Conservation (phyloP, 192 early-diverging fungal species). For the Powellomyces hirtus region DNA sequence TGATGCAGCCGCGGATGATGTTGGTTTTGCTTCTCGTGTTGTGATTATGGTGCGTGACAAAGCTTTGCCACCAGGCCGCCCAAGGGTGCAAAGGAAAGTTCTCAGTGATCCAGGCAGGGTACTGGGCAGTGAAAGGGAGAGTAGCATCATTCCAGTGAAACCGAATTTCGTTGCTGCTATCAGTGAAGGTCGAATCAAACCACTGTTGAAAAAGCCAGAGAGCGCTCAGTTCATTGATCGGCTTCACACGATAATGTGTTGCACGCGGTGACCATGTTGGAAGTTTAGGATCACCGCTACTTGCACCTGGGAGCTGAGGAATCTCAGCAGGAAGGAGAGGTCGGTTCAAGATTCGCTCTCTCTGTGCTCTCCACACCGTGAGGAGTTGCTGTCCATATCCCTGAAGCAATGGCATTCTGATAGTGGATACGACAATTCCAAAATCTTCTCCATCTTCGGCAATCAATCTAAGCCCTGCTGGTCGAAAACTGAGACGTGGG, state of each 20-base stretch:
- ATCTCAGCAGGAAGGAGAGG: background rate
- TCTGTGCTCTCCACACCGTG: conserved; percentile 8
- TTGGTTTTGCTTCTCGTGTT: no score
- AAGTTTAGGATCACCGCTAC: background rate
- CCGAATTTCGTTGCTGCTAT: conserved; percentile 2
- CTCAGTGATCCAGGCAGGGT: background rate
- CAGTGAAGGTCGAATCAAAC: conserved; percentile 13
- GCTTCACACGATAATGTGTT: background rate
- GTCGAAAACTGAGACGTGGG: background rate
- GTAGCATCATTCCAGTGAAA: conserved; percentile 9
- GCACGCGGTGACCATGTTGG: no score
- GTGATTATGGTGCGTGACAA: no score
- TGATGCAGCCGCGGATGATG: no score
- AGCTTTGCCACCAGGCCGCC: no score
- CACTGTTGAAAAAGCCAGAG: conserved; percentile 23
- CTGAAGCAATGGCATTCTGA: background rate
- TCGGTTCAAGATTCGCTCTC: background rate
- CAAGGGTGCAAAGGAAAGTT: background rate
- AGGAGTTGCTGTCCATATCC: conserved; percentile 2
- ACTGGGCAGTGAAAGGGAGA: background rate
- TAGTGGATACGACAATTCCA: background rate
- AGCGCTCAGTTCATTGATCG: background rate
- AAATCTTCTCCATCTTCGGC: background rate
- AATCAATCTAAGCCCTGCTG: background rate
- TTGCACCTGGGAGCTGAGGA: background rate